A percentile compares a stretch with the other conserved stretches of the same genome.
Conservation (phyloP, 176 grass and related monocot species). For the Oryza meridionalis region DNA sequence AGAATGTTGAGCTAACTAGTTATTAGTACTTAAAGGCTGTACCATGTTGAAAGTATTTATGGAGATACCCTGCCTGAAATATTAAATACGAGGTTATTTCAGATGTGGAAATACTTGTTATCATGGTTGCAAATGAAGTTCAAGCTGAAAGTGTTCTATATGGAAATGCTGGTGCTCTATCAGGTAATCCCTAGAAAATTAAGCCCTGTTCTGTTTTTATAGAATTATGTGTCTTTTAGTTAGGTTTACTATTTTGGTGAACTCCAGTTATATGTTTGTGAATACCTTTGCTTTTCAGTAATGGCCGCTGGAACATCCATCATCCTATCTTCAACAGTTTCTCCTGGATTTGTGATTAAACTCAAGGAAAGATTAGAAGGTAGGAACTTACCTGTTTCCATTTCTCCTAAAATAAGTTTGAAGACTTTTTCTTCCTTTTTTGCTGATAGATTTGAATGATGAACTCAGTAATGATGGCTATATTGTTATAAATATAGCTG, state of each 20-base stretch:
- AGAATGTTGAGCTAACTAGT: not conserved
- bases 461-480: not conserved
- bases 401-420: slow-evolving; percentile 21
- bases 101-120: slow-evolving; percentile 89
- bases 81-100: slow-evolving; percentile 41
- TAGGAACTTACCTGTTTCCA: slow-evolving; percentile 27
- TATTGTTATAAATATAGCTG: not conserved
- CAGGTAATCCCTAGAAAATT: slow-evolving; percentile 58
- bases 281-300: slow-evolving; percentile 51
- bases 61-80: not conserved
- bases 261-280: slow-evolving; percentile 21
- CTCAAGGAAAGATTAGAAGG: slow-evolving; percentile 89
- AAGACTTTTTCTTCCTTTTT: not conserved
- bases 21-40: slow-evolving; percentile 4
- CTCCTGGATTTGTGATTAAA: slow-evolving; percentile 77
- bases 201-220: slow-evolving; percentile 13
- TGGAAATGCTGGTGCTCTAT: slow-evolving; percentile 73
- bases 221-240: not conserved
- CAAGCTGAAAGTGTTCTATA: slow-evolving; percentile 98
- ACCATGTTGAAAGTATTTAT: slow-evolving; percentile 2
- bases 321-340: slow-evolving; percentile 93
- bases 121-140: slow-evolving; percentile 98
- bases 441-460: not conserved
- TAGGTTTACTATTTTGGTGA: slow-evolving; percentile 26
- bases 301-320: slow-evolving; percentile 74